Conservation (phyloP, 257 asterid species). For the Solanum pinnatisectum region DNA sequence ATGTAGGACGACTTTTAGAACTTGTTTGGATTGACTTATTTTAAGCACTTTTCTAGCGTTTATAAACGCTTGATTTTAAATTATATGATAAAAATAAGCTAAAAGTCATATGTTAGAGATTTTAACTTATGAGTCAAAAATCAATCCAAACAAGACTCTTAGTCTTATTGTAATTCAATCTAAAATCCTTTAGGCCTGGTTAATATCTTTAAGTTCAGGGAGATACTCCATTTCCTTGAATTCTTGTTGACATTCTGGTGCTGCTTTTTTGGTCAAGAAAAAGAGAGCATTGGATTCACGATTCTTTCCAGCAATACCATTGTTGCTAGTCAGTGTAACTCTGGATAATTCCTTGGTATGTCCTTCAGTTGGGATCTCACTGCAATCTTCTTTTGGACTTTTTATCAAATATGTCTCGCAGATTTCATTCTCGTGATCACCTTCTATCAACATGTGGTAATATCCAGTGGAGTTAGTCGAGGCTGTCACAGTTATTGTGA, state of each 20-base stretch:
- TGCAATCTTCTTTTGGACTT: slow-evolving; percentile 33
- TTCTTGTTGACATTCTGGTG: slow-evolving; percentile 18
- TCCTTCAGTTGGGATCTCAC: slow-evolving; percentile 13
- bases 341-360: slow-evolving; percentile 1
- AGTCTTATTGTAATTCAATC: neutral
- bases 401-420: slow-evolving; percentile 27
- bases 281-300: slow-evolving; percentile 50
- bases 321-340: slow-evolving; percentile 23
- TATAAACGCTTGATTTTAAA: too few relatives aligned
- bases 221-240: slow-evolving; percentile 19
- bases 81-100: neutral
- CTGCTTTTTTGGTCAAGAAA: slow-evolving; percentile 23
- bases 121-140: neutral
- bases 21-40: too few relatives aligned
- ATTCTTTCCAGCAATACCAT: slow-evolving; percentile 18
- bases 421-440: slow-evolving; percentile 38
- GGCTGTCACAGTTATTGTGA: slow-evolving; percentile 24
- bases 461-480: slow-evolving; percentile 20
- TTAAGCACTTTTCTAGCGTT: too few relatives aligned
- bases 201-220: slow-evolving; percentile 2
- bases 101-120: neutral
- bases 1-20: neutral
- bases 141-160: neutral
- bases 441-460: slow-evolving; percentile 24
- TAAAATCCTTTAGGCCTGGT: neutral